Evolutionary conservation across 2,329 filamentous ascomycete genomes (phyloP), one percentile per base, ranked within the genome.

Genomic region (Raffaelea ambrosiae): DNA sequence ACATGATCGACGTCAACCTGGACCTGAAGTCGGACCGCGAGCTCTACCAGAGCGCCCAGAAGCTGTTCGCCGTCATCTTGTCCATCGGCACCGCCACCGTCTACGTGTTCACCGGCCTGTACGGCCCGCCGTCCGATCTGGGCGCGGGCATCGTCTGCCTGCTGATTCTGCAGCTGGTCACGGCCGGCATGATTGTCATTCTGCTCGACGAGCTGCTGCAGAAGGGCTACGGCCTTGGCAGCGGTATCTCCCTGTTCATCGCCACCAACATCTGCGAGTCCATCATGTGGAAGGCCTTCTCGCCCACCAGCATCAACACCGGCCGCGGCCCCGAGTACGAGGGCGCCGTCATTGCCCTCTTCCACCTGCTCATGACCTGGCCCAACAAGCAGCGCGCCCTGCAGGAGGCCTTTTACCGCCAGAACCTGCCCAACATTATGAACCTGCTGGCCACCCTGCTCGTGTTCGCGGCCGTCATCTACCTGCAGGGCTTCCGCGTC

Each of bases 221-320:
- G 76, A 98, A 98, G 82, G 93, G 93, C 58, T 98, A 98, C 64
- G 93, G 93, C 70, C 85, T 98, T 56, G 93, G 93, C 71, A 95
- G 88, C 65, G 93, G 93, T 73, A 98, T 98, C 68, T 97, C 91
- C 43, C 86, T 98, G 55, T 98, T 98, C 80, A 98, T 98, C 66
- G 93, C 93, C 58, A 98, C 93, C 76, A 97, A 97, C 81, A 97
- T 98, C 64, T 98, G 93, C 87, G 93, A 98, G 78, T 96, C 91
- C 49, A 98, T 98, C 69, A 86, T 98, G 74, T 98, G 93, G 93
- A 96, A 96, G 80, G 93, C 94, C 46, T 97, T 98, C 79, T 97
- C 91, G 46, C 94, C 94, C 49, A 97, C 90, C 52, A 97, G 93
- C 65, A 94, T 97, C 76, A 98, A 98, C 81, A 98, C 94, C 57